Base-by-base conservation (phyloP, 1,139 yeast genomes). In the Pneumocystis canis region DNA sequence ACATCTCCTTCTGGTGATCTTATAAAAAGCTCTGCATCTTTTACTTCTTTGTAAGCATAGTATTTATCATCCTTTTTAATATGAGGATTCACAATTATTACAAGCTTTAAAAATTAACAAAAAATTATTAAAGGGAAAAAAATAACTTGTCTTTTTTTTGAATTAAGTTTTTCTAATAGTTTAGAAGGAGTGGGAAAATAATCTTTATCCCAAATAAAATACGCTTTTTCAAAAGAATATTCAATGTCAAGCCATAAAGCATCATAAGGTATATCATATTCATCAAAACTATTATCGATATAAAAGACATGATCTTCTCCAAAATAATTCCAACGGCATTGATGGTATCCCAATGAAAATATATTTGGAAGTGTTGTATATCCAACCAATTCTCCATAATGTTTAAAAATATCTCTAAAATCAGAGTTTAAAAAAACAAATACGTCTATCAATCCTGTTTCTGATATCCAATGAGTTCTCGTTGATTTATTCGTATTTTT, bases 241-340 rank as follows among this genome's bases (percentile, higher is more conserved):
- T 92, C 99, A 63, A 92, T 82, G 74, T 92, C 99, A 62, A 92
- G 80, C 99, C 99, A 92, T 63, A 92, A 87, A 9, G 87, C 84
- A 72, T 92, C 99, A 71, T 84, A 87, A 2, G 98, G 97, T 65
- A 94, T 84, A 61, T 78, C 80, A 70, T 81, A 73, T 66, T 80
- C 78, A 73, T 92, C 97, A 79, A 94, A 85, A 66, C 82, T 79
- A 3, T 78, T 72, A 67, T 81, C 80, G 32, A 92, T 85, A 6
- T 80, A 83, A 56, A 89, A 74, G 0, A 92, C 92, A 73, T 92
- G 98, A 11, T 79, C 79, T 70, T 87, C 90, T 68, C 87, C 89
- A 70, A 89, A 88, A 75, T 92, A 92, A 73, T 92, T 94, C 98
- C 98, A 92, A 70, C 98, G 80, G 72, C 97, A 92, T 73, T 90